A percentile compares a stretch with the other conserved stretches of the same genome.
These are phyloP conservation scores for Coemansia sp. DNA, from an alignment of 192 early-diverging fungal genomes.

Conservation along the genomic window DNA sequence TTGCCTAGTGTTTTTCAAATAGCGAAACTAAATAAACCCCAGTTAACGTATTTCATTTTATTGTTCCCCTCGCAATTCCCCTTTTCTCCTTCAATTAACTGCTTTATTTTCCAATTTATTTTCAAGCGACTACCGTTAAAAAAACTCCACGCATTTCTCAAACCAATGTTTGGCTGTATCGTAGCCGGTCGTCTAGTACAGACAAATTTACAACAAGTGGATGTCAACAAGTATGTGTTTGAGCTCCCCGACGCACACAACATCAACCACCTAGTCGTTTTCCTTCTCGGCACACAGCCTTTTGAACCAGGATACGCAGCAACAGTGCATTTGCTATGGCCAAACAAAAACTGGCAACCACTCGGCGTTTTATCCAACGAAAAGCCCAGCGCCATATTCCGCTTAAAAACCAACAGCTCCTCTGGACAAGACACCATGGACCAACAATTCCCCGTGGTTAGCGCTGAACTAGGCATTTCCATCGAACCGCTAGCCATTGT, in stretches of 20 bases:
- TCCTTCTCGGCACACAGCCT: conserved; percentile 78
- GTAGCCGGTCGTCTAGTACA: conserved; percentile 87
- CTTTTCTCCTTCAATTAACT: neutral
- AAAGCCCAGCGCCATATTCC: conserved; percentile 80
- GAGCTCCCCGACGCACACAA: conserved; percentile 76
- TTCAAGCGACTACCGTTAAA: no score
- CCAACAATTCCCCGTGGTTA: conserved; percentile 26
- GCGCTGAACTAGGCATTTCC: conserved; percentile 82
- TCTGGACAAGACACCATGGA: conserved; percentile 15
- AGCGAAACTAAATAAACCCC: no score
- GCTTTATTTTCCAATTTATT: neutral
- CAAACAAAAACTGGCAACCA: conserved; percentile 70
- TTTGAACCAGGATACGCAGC: conserved; percentile 90
- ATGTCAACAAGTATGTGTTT: conserved; percentile 86
- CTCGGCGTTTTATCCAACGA: conserved; percentile 79
- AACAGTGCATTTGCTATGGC: conserved; percentile 93
- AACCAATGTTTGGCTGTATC: conserved; percentile 87
- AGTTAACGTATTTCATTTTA: neutral
- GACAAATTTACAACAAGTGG: conserved; percentile 87
- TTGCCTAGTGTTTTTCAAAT: no score
- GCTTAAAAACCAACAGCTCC: no score
- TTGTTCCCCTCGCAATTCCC: neutral
- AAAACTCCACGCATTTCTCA: no score
- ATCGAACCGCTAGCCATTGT: conserved; percentile 84
- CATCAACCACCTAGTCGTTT: conserved; percentile 96